Percentiles rank a stretch among this genome's conserved stretches.
Conservation (phyloP, 2,329 filamentous ascomycete genomes). For the Cladosporium austrohemisphaericum region DNA sequence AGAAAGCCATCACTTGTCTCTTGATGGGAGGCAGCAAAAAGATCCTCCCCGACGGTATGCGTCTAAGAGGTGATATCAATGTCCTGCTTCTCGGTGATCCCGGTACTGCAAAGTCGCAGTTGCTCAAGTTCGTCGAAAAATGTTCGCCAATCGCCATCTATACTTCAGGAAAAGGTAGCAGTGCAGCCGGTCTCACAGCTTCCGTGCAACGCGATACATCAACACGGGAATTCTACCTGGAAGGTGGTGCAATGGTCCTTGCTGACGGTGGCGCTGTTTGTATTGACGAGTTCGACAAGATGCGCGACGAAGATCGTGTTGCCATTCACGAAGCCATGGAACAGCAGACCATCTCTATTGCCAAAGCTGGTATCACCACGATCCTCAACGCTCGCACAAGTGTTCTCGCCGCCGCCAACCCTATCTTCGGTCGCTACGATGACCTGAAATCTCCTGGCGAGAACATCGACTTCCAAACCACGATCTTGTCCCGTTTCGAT, state of each 20-base stretch:
- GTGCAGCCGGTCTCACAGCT: conserved; percentile 92
- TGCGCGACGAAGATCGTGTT: conserved; percentile 95
- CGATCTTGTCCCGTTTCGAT: conserved; percentile 95
- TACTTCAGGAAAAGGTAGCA: conserved; percentile 96
- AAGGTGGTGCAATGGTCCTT: conserved; percentile 97
- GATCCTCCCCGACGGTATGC: conserved; percentile 96
- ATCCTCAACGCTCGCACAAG: conserved; percentile 95
- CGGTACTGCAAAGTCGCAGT: conserved; percentile 94
- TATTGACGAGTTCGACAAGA: conserved; percentile 99
- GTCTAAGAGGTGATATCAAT: conserved; percentile 94
- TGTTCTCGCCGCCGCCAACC: conserved; percentile 91
- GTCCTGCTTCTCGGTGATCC: conserved; percentile 94
- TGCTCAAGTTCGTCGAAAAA: conserved; percentile 96
- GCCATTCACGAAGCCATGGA: conserved; percentile 99
- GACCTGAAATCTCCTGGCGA: conserved; percentile 96
- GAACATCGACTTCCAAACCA: conserved; percentile 99
- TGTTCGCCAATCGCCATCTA: conserved; percentile 96
- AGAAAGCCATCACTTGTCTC: conserved; percentile 92
- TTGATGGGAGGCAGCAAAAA: conserved; percentile 96
- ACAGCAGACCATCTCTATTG: conserved; percentile 98
- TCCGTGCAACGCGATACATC: conserved; percentile 91
- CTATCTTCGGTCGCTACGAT: conserved; percentile 95
- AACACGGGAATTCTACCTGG: conserved; percentile 93
- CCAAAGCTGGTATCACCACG: conserved; percentile 96
- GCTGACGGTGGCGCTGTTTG: conserved; percentile 96